A percentile compares a stretch with the other conserved stretches of the same genome.
Conservation (phyloP, 2,329 filamentous ascomycete genomes). For the Phialocephala subalpina region DNA sequence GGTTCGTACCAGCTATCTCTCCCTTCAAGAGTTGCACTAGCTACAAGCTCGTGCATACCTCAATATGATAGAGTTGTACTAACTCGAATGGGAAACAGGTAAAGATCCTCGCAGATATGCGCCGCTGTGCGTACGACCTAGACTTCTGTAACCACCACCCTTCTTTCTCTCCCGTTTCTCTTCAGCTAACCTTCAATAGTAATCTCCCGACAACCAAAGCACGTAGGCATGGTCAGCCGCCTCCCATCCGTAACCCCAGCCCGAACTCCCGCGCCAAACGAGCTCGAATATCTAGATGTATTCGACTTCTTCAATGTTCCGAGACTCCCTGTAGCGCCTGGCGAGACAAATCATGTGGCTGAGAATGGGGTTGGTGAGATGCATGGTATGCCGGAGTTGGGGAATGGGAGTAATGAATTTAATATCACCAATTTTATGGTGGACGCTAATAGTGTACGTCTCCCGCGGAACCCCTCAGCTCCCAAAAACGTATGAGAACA, state of each 20-base stretch:
- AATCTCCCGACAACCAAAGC: constrained; percentile 74
- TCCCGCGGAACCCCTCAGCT: constrained; percentile 51
- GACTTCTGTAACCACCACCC: neutral
- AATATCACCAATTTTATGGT: neutral
- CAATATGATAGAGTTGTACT: too few relatives aligned
- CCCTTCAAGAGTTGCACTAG: too few relatives aligned
- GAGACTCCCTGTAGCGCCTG: constrained; percentile 62
- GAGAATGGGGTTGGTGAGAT: constrained; percentile 38
- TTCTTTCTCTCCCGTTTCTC: neutral
- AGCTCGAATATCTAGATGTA: constrained; percentile 89
- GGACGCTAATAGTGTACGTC: neutral
- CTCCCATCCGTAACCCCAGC: constrained; percentile 65
- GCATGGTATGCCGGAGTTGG: constrained; percentile 39
- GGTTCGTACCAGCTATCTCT: too few relatives aligned
- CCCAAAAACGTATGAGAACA: neutral
- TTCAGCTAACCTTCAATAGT: constrained; percentile 46
- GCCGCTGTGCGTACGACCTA: constrained; percentile 83
- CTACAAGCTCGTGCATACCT: too few relatives aligned
- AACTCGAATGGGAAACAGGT: too few relatives aligned
- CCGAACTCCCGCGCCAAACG: constrained; percentile 78
- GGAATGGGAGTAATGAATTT: constrained; percentile 45
- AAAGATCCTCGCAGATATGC: constrained; percentile 89
- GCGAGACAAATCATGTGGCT: constrained; percentile 40
- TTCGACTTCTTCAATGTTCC: constrained; percentile 97
- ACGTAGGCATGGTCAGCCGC: constrained; percentile 48